Conservation (phyloP, 2,329 filamentous ascomycete genomes). For the Helotiales sp. region DNA sequence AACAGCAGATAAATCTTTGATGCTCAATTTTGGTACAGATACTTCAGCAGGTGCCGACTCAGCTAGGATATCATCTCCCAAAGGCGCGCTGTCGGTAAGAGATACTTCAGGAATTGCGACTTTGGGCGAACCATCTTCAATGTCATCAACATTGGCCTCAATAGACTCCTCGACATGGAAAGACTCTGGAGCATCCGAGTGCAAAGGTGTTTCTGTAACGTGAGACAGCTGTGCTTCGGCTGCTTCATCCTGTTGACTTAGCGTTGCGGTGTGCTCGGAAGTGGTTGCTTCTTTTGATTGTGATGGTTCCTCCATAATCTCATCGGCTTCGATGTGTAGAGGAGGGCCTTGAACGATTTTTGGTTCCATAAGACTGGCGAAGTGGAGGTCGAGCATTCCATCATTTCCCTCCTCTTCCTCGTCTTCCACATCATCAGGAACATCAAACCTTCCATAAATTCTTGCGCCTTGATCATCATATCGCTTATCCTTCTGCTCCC, state of each 20-base stretch:
- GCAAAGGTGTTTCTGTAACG: conserved; percentile 30
- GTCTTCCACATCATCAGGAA: conserved; percentile 55
- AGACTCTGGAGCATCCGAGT: conserved; percentile 21
- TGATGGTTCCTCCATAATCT: conserved; percentile 8
- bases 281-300: conserved; percentile 14
- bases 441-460: conserved; percentile 77
- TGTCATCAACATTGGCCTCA: background rate
- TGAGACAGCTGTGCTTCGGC: conserved; percentile 28
- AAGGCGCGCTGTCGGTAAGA: background rate
- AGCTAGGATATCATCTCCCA: background rate
- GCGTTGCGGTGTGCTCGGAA: conserved; percentile 15
- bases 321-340: conserved; percentile 24
- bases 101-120: background rate
- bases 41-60: background rate
- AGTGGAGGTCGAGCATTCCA: conserved; percentile 59
- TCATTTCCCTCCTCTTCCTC: conserved; percentile 56
- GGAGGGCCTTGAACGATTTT: conserved; percentile 56
- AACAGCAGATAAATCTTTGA: background rate
- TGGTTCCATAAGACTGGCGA: conserved; percentile 66
- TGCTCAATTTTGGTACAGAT: background rate
- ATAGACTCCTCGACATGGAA: background rate
- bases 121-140: background rate
- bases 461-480: conserved; percentile 69
- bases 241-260: conserved; percentile 21
- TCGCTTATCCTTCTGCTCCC: conserved; percentile 54